Evolutionary conservation across 345 rosid genomes (phyloP).

Genomic region (Pugionium cornutum): DNA sequence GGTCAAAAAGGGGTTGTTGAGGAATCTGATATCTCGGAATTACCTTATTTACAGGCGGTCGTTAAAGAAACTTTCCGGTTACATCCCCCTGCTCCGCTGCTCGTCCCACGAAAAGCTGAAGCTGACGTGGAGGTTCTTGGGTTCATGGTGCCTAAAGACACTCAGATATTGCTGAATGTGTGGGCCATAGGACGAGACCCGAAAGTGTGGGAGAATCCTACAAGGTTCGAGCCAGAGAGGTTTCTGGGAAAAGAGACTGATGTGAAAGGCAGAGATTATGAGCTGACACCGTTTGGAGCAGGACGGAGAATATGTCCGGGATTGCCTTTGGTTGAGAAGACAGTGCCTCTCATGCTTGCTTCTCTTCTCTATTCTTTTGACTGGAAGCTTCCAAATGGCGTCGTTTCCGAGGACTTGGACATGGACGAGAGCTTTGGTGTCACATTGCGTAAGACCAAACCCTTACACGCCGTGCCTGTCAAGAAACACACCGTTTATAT

Average conservation of each 20-base stretch:
- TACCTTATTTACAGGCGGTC: constrained; percentile 46
- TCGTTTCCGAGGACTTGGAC: constrained; percentile 39
- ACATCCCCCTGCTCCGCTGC: constrained; percentile 46
- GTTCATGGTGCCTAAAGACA: constrained; percentile 31
- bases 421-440: constrained; percentile 45
- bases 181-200: constrained; percentile 51
- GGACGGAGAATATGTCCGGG: constrained; percentile 44
- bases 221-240: constrained; percentile 40
- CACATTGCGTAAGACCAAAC: constrained; percentile 39
- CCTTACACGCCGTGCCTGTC: constrained; percentile 34
- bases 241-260: constrained; percentile 32
- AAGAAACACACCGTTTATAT: background rate
- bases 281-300: constrained; percentile 36
- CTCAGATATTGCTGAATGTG: constrained; percentile 44
- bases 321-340: constrained; percentile 43
- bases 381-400: constrained; percentile 46
- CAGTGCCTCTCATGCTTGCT: constrained; percentile 48
- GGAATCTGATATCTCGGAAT: constrained; percentile 38
- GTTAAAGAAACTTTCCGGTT: constrained; percentile 48
- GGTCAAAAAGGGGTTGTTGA: constrained; percentile 32
- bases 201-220: constrained; percentile 37
- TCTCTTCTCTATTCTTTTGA: constrained; percentile 48
- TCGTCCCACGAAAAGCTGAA: constrained; percentile 40
- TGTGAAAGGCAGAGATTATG: constrained; percentile 37
- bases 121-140: constrained; percentile 38